Base-by-base conservation (phyloP, 495 filamentous ascomycete species). In the Neurospora pannonica region DNA sequence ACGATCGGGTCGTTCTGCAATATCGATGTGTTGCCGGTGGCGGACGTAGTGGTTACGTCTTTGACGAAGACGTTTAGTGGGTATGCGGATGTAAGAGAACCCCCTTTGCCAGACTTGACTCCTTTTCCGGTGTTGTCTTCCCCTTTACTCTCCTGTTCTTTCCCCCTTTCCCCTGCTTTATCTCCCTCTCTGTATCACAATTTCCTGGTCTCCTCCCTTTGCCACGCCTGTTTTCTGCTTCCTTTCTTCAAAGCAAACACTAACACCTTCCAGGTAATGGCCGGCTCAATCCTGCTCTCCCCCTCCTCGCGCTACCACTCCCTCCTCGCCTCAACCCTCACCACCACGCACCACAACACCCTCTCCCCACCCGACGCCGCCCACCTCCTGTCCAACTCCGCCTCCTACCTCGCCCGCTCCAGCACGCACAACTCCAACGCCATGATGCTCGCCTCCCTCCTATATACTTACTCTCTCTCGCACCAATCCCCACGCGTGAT, bases 1-100 rank as follows among this genome's bases (percentile, higher is more conserved):
- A 88, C 86, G 0, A 76, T 87, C 36, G 85, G 82, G 3, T 85
- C 81, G 6, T 85, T 84, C n/a, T 82, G 80, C 74, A 89, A 89
- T 73, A 76, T 87, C 31, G 83, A 87, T 73, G 76, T 86, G 24
- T 71, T 83, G 31, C 74, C 77, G 17, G 77, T 77, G 0, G 83
- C 81, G 0, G 87, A 89, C 75, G 77, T 85, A 2, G 71, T 89
- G 69, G 70, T 87, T 7, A 84, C 85, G 2, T 84, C 81, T 40
- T 78, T 88, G 9, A 88, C 86, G 28, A 89, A 89, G 78, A 79
- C 80, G 3, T 87, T 89, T 74, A 84, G 78, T 72, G 87, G 87
- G 2, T 84, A 82, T 71, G 84, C 86, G 9, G 84, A 89, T 73
- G 85, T 87, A 37, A 83, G 86, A 76, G 80, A 73, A 43, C 82